These are phyloP conservation scores for Zoysia pacifica DNA, from an alignment of 176 grass and related monocot species.

Conservation along the genomic window DNA sequence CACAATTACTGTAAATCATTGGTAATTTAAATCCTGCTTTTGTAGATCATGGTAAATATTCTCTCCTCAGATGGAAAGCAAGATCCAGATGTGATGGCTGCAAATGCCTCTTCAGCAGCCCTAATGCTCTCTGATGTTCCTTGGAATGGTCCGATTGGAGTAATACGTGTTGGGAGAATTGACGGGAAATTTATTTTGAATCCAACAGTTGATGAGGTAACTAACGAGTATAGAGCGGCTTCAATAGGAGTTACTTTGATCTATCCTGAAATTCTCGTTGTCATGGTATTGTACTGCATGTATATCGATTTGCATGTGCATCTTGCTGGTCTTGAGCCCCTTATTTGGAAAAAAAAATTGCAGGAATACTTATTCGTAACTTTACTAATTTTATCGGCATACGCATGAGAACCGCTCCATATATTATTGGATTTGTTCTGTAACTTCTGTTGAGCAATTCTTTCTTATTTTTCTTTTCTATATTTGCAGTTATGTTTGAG, in stretches of 20 bases:
- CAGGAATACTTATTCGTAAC: not conserved
- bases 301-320: slow-evolving; percentile 11
- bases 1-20: slow-evolving; percentile 8
- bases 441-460: slow-evolving; percentile 15
- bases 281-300: slow-evolving; percentile 4
- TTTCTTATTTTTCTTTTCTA: slow-evolving; percentile 22
- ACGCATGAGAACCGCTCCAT: not conserved
- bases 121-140: slow-evolving; percentile 95
- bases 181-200: slow-evolving; percentile 90
- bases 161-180: slow-evolving; percentile 90
- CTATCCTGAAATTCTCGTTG: slow-evolving; percentile 3
- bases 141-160: slow-evolving; percentile 93
- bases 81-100: slow-evolving; percentile 96
- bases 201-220: slow-evolving; percentile 91
- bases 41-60: slow-evolving; percentile 79
- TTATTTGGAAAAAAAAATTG: not conserved
- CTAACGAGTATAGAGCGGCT: slow-evolving; percentile 3
- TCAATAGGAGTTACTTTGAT: slow-evolving; percentile 12
- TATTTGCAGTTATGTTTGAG: slow-evolving; percentile 77
- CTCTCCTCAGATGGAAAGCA: slow-evolving; percentile 92
- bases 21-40: slow-evolving; percentile 6
- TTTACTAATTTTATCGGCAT: not conserved
- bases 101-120: slow-evolving; percentile 97
- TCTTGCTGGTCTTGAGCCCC: slow-evolving; percentile 4
- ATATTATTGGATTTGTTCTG: not conserved